Evolutionary conservation across 2,329 filamentous ascomycete genomes (phyloP), one percentile per base, ranked within the genome.

Genomic region (Cryphonectria naterciae): DNA sequence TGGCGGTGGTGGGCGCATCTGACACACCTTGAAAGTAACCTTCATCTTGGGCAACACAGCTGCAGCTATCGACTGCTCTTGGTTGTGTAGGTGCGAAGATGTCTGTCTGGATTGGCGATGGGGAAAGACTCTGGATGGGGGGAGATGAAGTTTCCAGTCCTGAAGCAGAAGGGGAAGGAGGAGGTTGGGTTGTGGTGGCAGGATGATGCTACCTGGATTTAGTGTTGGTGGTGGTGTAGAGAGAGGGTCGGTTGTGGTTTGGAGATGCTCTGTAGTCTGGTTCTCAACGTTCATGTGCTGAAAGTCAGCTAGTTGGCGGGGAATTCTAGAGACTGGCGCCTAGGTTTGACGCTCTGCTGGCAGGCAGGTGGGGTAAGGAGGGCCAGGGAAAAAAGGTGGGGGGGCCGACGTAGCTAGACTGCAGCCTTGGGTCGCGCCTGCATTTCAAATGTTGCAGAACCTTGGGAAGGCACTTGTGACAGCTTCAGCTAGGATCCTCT

Each of bases 1-100:
- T 32, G 41, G 66, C 19, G 56, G 41, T 22, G 63, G 22, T 52
- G 17, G 49, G 43, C 52, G 70, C 61, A 60, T 66, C 72, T 74
- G 76, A 77, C 85, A 73, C 83, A 89, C 88, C 84, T 88, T 88
- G 81, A 90, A 88, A 74, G 89, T 91, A 79, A 91, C 85, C 88
- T 91, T 91, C 89, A 91, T 91, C 80, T 77, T 87, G 85, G 82
- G 81, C 81, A 77, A 80, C 72, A 39, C 73, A 74, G 73, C 74
- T 76, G 79, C 80, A 81, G 79, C 78, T 77, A 75, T 61, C 64
- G 71, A 76, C 75, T 76, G 76, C 70, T 72, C 68, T n/a, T 68
- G 32, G 32, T 22, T 62, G 67, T 62, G 67, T 64, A 28, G 67
- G 52, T 64, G 56, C 22, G 28, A 41, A 5, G 67, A 66, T 28